phyloP scores from a whole-genome alignment of 2,329 filamentous ascomycete species.

The Curvularia lunata region DNA sequence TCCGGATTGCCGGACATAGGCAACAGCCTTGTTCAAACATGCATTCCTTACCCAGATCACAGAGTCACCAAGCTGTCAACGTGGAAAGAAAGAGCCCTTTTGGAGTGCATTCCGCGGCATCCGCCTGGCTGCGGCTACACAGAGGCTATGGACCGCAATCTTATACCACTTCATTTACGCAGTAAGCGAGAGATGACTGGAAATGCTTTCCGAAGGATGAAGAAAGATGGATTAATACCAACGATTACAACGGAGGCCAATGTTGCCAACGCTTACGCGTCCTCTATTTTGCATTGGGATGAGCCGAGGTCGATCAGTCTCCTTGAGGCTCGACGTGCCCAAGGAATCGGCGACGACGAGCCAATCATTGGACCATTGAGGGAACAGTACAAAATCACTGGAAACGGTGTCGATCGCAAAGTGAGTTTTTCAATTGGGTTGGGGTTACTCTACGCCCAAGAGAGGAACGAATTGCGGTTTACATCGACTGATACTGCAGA shows the following conservation, averaged over 20 bases:
- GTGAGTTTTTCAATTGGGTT: conserved; percentile 72
- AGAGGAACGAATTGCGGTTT: conserved; percentile 1
- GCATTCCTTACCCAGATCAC: conserved; percentile 72
- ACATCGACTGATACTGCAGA: background rate
- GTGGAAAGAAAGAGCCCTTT: conserved; percentile 51
- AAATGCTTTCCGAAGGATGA: conserved; percentile 59
- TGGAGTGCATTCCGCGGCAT: conserved; percentile 65
- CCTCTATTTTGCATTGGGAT: conserved; percentile 66
- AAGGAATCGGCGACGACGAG: conserved; percentile 74
- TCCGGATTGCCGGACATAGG: conserved; percentile 67
- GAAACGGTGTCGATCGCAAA: conserved; percentile 76
- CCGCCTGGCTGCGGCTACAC: conserved; percentile 49
- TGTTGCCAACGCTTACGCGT: conserved; percentile 62
- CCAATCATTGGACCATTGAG: conserved; percentile 65
- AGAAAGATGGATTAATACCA: conserved; percentile 61
- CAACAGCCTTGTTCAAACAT: conserved; percentile 67
- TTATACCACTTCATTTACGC: conserved; percentile 40
- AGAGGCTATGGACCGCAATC: conserved; percentile 45
- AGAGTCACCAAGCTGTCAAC: conserved; percentile 48
- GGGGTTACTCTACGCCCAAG: conserved; percentile 50
- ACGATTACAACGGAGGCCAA: conserved; percentile 66
- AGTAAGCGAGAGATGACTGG: conserved; percentile 25
- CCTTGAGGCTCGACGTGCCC: conserved; percentile 71
- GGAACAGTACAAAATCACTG: conserved; percentile 70
- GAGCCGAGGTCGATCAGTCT: conserved; percentile 68